A percentile compares a stretch with the other conserved stretches of the same genome.
Conservation (phyloP, 495 filamentous ascomycete species). For the Echria macrotheca region DNA sequence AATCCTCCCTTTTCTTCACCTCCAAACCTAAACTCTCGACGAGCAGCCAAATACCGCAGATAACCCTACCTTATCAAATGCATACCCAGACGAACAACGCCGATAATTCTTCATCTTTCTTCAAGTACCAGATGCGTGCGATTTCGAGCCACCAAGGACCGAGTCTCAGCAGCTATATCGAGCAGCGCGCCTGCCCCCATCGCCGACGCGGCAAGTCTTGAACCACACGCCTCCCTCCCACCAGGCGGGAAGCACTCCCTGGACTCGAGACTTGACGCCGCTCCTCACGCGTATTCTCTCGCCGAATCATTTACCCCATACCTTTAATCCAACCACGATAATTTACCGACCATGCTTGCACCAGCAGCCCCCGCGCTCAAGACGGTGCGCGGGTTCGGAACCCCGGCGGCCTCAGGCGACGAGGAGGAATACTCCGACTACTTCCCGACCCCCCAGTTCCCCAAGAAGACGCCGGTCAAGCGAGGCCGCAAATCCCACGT, state of each 20-base stretch:
- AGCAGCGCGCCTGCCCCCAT: slow-evolving; percentile 43
- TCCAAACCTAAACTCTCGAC: too few species aligned
- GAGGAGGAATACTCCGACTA: slow-evolving; percentile 72
- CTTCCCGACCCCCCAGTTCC: slow-evolving; percentile 32
- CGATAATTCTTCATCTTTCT: slow-evolving; percentile 39
- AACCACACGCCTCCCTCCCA: slow-evolving; percentile 28
- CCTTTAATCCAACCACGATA: slow-evolving; percentile 6
- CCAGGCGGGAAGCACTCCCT: not conserved
- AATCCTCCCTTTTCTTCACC: too few species aligned
- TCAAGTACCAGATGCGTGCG: slow-evolving; percentile 44
- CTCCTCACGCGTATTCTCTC: slow-evolving; percentile 7
- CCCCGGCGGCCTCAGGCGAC: slow-evolving; percentile 76
- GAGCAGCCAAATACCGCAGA: too few species aligned
- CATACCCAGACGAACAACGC: slow-evolving; percentile 38
- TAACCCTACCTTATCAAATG: too few species aligned
- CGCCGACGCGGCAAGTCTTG: slow-evolving; percentile 47
- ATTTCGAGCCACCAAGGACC: slow-evolving; percentile 36
- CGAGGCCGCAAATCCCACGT: slow-evolving; percentile 21
- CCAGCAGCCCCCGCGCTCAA: slow-evolving; percentile 58
- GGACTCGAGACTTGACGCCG: not conserved
- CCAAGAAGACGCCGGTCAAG: slow-evolving; percentile 26
- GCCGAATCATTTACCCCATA: not conserved
- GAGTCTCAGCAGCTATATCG: slow-evolving; percentile 32
- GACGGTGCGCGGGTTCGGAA: slow-evolving; percentile 70
- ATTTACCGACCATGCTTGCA: slow-evolving; percentile 26